These are phyloP conservation scores for Verticillium tricorpus DNA, from an alignment of 2,329 filamentous ascomycete species.

Conservation along the genomic window DNA sequence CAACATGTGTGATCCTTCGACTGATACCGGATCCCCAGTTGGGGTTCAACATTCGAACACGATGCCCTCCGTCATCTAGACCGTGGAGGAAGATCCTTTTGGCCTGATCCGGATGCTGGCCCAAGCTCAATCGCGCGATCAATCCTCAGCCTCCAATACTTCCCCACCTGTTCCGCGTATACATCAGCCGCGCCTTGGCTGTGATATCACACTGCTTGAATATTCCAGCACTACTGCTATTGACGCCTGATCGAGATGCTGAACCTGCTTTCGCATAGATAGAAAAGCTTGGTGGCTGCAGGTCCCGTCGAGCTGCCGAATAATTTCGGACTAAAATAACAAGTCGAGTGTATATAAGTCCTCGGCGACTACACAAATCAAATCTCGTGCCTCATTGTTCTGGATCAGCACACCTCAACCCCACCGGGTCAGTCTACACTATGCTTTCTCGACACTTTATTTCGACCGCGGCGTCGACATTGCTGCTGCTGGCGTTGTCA, in stretches of 20 bases:
- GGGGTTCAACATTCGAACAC: not conserved
- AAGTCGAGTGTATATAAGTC: not conserved
- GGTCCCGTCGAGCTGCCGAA: not conserved
- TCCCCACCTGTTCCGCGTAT: not conserved
- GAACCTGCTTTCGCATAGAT: not conserved
- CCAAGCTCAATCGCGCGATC: not conserved
- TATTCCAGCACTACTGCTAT: not conserved
- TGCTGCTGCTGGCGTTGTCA: not conserved
- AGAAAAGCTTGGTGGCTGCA: not conserved
- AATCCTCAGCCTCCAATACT: not conserved
- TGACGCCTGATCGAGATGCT: not conserved
- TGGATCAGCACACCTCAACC: not conserved
- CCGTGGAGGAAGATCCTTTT: not conserved
- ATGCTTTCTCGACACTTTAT: not conserved
- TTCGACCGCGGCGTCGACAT: not conserved
- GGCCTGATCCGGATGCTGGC: not conserved
- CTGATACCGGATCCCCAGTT: not conserved
- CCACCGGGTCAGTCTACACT: not conserved
- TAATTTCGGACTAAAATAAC: not conserved
- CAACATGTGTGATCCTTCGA: not conserved
- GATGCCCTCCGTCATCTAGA: not conserved
- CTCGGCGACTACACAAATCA: not conserved
- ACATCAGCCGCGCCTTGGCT: not conserved
- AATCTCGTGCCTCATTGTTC: not conserved
- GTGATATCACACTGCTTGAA: not conserved